These are phyloP conservation scores for Thalassiosira oceanica DNA, from an alignment of 352 stramenopile species.

Conservation along the genomic window DNA sequence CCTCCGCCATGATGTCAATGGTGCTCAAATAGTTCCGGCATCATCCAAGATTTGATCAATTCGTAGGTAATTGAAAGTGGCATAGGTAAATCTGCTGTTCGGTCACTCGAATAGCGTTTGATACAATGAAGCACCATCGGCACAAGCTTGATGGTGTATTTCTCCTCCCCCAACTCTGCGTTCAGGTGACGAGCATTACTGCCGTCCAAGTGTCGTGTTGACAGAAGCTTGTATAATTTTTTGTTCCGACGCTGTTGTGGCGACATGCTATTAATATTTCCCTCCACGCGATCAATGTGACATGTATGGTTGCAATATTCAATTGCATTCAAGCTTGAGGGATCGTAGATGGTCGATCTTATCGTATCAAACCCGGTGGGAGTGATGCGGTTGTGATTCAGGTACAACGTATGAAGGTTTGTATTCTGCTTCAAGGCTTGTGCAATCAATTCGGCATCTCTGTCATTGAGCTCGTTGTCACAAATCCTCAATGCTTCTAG, in stretches of 20 bases:
- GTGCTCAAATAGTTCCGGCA: not conserved
- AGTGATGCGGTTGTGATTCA: conserved; percentile 4
- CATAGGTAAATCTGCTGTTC: not conserved
- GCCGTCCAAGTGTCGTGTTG: not conserved
- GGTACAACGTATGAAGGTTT: not conserved
- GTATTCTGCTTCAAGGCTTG: not conserved
- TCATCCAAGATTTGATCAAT: not conserved
- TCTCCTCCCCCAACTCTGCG: not conserved
- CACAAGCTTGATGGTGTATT: not conserved
- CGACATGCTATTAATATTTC: not conserved
- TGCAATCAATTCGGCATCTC: not conserved
- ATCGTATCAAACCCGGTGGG: conserved; percentile 1
- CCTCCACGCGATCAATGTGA: not conserved
- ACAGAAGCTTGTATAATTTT: not conserved
- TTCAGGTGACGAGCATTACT: not conserved
- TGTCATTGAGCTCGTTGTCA: not conserved
- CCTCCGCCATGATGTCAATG: too few relatives aligned
- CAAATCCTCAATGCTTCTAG: not conserved
- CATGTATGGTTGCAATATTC: conserved; percentile 1
- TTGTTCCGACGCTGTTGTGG: not conserved
- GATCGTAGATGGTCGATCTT: not conserved
- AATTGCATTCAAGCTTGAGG: conserved; percentile 5
- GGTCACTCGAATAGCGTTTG: not conserved
- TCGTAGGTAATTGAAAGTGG: not conserved
- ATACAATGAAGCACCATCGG: not conserved